Evolutionary conservation across 768 basidiomycete genomes (phyloP).

Genomic region (Leccinum boreale): DNA sequence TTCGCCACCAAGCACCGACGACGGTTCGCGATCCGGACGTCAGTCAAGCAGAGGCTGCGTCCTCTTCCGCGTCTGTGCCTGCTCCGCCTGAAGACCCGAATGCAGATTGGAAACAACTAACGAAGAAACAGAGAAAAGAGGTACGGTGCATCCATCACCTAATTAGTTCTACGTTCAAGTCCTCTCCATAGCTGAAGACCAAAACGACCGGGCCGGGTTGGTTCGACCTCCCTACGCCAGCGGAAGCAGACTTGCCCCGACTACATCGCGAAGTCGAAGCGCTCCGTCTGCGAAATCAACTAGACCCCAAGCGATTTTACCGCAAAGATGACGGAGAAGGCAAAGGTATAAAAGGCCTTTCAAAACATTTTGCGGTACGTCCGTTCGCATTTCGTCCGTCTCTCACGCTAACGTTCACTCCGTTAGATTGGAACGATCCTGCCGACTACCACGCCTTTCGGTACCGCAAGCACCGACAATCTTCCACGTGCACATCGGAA

Average conservation of each 20-base stretch:
- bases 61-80: constrained; percentile 48
- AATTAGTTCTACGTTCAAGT: neutral
- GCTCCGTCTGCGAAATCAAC: constrained; percentile 77
- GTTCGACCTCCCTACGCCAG: constrained; percentile 86
- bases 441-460: constrained; percentile 69
- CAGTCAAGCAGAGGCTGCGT: constrained; percentile 47
- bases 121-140: constrained; percentile 69
- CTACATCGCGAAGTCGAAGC: constrained; percentile 86
- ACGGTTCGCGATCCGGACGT: constrained; percentile 61
- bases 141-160: constrained; percentile 36
- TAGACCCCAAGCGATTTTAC: constrained; percentile 92
- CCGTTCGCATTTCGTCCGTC: constrained; percentile 7
- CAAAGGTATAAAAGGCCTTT: constrained; percentile 78
- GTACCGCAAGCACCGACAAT: constrained; percentile 65
- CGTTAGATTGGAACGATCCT: constrained; percentile 76
- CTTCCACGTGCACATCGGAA: constrained; percentile 68
- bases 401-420: constrained; percentile 10
- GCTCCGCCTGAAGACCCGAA: constrained; percentile 62
- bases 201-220: constrained; percentile 77
- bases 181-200: constrained; percentile 50
- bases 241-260: constrained; percentile 74
- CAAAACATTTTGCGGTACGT: constrained; percentile 86
- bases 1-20: constrained; percentile 42
- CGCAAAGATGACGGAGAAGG: constrained; percentile 83
- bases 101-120: constrained; percentile 63